Evolutionary conservation across 129 eudicot genomes (phyloP).

Genomic region (Helianthus annuus): HanXRQr2.0-SUNRISE NC_035439.2:116379385-116379884

Average conservation of each 20-base stretch:
- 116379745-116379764: constrained; percentile 32
- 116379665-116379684: constrained; percentile 31
- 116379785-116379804: constrained; percentile 31
- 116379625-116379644: constrained; percentile 14
- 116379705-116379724: constrained; percentile 26
- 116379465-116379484: constrained; percentile 1
- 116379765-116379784: constrained; percentile 30
- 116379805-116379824: constrained; percentile 25
- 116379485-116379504: background rate
- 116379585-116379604: constrained; percentile 33
- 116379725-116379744: constrained; percentile 42
- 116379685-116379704: constrained; percentile 20
- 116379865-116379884: constrained; percentile 36
- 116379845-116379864: constrained; percentile 23
- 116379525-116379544: constrained; percentile 5
- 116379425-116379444: constrained; percentile 4
- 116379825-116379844: constrained; percentile 31
- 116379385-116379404: background rate
- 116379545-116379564: constrained; percentile 13
- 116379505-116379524: background rate
- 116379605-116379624: constrained; percentile 32
- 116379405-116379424: background rate
- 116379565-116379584: constrained; percentile 36
- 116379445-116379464: constrained; percentile 11
- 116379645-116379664: constrained; percentile 37